These are phyloP conservation scores for Metschnikowia lunata DNA, from an alignment of 805 yeast species.

Conservation along the genomic window DNA sequence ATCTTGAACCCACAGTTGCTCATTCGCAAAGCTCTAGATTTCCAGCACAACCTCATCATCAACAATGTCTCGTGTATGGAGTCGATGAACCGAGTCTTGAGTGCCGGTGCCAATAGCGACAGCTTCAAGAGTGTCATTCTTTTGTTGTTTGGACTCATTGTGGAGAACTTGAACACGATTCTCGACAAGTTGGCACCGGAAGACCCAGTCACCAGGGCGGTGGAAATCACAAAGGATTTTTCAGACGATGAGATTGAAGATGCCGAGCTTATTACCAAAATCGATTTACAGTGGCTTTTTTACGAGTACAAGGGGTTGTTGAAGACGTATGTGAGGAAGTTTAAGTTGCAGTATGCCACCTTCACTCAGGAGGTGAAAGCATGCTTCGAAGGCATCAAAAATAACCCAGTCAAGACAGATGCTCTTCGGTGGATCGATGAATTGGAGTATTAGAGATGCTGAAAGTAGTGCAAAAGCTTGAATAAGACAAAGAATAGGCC, in stretches of 20 bases:
- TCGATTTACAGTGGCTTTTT: constrained; percentile 39
- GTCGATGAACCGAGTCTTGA: constrained; percentile 34
- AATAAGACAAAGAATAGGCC: no score
- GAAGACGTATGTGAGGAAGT: constrained; percentile 36
- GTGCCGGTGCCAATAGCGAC: constrained; percentile 17
- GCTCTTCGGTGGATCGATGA: constrained; percentile 16
- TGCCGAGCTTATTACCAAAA: constrained; percentile 19
- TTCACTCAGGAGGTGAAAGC: constrained; percentile 14
- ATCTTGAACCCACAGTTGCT: constrained; percentile 29
- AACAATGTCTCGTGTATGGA: constrained; percentile 43
- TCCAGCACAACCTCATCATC: constrained; percentile 31
- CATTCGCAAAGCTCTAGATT: constrained; percentile 24
- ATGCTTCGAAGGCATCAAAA: constrained; percentile 10
- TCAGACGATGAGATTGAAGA: constrained; percentile 24
- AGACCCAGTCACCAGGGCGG: constrained; percentile 19
- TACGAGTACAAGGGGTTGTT: constrained; percentile 40
- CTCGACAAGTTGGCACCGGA: constrained; percentile 14
- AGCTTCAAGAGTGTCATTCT: constrained; percentile 19
- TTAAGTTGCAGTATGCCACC: constrained; percentile 11
- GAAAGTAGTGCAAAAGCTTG: no score
- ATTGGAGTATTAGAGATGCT: constrained; percentile 10
- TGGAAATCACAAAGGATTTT: constrained; percentile 26
- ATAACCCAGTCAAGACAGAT: constrained; percentile 15
- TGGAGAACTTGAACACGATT: constrained; percentile 28
- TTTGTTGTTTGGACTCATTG: constrained; percentile 23